Evolutionary conservation across 2,329 filamentous ascomycete genomes (phyloP).

Genomic region (Colletotrichum cuscutae): DNA sequence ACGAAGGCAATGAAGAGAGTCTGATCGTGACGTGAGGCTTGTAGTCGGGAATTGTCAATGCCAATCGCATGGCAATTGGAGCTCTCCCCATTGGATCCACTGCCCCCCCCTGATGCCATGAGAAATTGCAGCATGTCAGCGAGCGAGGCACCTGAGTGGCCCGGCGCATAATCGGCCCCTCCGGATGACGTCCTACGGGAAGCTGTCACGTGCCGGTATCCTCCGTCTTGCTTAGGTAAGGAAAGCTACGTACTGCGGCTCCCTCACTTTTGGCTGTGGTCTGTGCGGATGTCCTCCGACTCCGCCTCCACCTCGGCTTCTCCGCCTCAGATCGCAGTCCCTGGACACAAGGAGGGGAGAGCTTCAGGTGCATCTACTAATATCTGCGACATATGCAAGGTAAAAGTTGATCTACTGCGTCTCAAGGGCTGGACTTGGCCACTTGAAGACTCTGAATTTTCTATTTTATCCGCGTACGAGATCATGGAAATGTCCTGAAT

Average conservation of each 20-base stretch:
- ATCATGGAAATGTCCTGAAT: background rate
- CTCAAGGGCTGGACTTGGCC: background rate
- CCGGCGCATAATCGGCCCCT: background rate
- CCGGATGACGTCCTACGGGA: constrained; percentile 7
- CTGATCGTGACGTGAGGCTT: constrained; percentile 18
- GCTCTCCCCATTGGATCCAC: background rate
- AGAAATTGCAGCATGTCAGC: background rate
- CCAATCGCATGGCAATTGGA: constrained; percentile 14
- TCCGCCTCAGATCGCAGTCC: background rate
- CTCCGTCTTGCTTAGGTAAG: background rate
- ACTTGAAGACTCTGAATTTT: background rate
- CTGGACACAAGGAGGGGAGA: background rate
- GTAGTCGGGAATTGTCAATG: constrained; percentile 1
- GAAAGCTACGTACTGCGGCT: background rate
- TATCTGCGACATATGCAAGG: background rate
- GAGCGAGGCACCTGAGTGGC: background rate
- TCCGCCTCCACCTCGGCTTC: background rate
- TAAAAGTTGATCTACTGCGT: background rate
- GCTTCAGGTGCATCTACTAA: background rate
- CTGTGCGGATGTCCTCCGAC: background rate
- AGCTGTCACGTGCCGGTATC: background rate
- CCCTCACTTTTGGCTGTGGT: background rate
- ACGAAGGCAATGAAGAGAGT: background rate
- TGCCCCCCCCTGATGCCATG: background rate
- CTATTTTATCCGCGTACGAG: background rate